Conservation (phyloP, 2,329 filamentous ascomycete genomes). For the Colletotrichum tofieldiae region DNA sequence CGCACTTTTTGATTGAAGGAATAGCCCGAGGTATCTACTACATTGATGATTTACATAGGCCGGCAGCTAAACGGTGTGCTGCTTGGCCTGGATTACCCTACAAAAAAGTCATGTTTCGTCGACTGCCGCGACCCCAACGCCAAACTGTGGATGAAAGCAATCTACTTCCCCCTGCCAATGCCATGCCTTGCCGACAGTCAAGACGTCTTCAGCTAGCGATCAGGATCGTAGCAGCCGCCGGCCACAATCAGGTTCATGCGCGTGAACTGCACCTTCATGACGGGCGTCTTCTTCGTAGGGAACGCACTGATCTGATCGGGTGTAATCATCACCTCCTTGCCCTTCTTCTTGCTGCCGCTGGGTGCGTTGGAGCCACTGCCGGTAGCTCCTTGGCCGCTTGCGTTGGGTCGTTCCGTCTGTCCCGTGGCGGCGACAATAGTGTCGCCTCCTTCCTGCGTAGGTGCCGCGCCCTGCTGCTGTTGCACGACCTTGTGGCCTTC, state of each 20-base stretch:
- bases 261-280: slow-evolving; percentile 94
- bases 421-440: slow-evolving; percentile 48
- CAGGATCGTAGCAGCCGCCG: slow-evolving; percentile 78
- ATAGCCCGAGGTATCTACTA: slow-evolving; percentile 14
- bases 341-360: slow-evolving; percentile 76
- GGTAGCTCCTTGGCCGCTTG: slow-evolving; percentile 49
- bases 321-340: slow-evolving; percentile 90
- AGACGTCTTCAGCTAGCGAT: slow-evolving; percentile 55
- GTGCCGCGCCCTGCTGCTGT: slow-evolving; percentile 36
- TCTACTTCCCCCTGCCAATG: slow-evolving; percentile 4
- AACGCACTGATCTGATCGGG: slow-evolving; percentile 96
- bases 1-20: neutral
- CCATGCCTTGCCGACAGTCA: neutral
- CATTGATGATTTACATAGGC: slow-evolving; percentile 31
- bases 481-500: slow-evolving; percentile 72
- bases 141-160: slow-evolving; percentile 39
- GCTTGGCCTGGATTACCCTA: slow-evolving; percentile 24
- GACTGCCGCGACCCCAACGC: slow-evolving; percentile 37
- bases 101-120: slow-evolving; percentile 24
- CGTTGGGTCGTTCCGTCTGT: slow-evolving; percentile 49
- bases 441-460: slow-evolving; percentile 49
- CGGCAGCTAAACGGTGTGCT: slow-evolving; percentile 14
- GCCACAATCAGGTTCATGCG: slow-evolving; percentile 95
- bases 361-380: slow-evolving; percentile 48
- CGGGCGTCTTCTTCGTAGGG: slow-evolving; percentile 94